These are phyloP conservation scores for Sequoia sempervirens DNA, from an alignment of 75 land plant species.

Conservation along the genomic window DNA sequence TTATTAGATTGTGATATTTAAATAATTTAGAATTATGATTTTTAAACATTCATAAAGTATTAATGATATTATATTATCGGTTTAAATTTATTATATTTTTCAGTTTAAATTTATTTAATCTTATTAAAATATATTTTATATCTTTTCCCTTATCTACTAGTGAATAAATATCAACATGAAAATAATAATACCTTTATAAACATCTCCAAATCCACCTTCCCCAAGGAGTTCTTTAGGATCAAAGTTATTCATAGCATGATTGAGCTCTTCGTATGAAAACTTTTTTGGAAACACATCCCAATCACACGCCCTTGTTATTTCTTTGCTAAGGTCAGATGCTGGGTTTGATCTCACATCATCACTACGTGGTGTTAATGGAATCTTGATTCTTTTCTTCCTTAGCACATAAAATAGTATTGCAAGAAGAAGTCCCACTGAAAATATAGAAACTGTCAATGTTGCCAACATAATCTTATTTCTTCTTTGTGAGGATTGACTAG, in stretches of 20 bases:
- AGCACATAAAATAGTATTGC: background rate
- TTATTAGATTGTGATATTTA: no score
- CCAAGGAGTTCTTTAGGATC: background rate
- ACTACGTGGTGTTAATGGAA: background rate
- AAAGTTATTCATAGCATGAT: background rate
- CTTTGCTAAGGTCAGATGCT: background rate
- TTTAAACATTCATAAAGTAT: no score
- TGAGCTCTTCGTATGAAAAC: slow-evolving; percentile 1
- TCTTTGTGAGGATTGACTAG: background rate
- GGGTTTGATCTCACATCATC: background rate
- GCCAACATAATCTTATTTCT: background rate
- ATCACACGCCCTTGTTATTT: background rate
- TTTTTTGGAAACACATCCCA: background rate
- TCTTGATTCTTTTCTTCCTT: background rate
- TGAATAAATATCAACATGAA: no score
- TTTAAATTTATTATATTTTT: no score
- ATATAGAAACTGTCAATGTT: background rate
- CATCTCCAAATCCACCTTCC: slow-evolving; percentile 10
- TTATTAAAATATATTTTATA: no score
- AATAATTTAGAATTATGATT: no score
- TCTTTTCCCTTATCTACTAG: no score
- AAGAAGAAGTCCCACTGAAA: background rate
- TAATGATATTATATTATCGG: no score
- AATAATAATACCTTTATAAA: background rate
- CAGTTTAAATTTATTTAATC: no score